Percentiles rank a stretch among this genome's conserved stretches.
Conservation (phyloP, 306 rosid species). For the Trichosanthes truncata region DNA sequence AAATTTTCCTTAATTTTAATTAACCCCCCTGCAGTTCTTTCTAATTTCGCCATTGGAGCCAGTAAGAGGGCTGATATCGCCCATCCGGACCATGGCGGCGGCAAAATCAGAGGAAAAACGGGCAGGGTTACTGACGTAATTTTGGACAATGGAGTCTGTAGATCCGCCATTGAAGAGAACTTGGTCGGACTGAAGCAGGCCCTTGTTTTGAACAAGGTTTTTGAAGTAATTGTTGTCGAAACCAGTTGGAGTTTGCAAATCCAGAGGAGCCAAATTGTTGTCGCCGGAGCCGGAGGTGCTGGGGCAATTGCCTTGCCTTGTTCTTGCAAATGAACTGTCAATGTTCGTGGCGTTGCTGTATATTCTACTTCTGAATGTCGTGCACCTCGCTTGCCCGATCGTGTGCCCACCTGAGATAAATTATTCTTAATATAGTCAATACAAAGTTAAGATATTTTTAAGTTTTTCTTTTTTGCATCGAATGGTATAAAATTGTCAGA, state of each 20-base stretch:
- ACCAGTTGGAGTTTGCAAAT: slow-evolving; percentile 36
- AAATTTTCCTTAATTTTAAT: slow-evolving; percentile 17
- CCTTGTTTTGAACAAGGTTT: slow-evolving; percentile 49
- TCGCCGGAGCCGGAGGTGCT: slow-evolving; percentile 55
- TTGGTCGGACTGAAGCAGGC: slow-evolving; percentile 86
- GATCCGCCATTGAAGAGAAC: slow-evolving; percentile 65
- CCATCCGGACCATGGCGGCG: slow-evolving; percentile 69
- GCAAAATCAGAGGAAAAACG: slow-evolving; percentile 49
- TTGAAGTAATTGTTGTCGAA: slow-evolving; percentile 71
- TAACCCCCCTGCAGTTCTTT: slow-evolving; percentile 54
- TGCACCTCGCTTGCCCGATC: slow-evolving; percentile 85
- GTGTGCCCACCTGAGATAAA: slow-evolving; percentile 51
- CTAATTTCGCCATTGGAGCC: slow-evolving; percentile 73
- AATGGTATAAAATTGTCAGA: too few relatives aligned
- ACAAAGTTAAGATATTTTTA: too few relatives aligned
- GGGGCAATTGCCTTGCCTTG: slow-evolving; percentile 52
- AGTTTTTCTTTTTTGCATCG: too few relatives aligned
- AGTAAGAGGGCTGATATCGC: slow-evolving; percentile 71
- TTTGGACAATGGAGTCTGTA: slow-evolving; percentile 44
- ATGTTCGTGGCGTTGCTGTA: slow-evolving; percentile 56
- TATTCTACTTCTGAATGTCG: slow-evolving; percentile 37
- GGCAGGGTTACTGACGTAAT: slow-evolving; percentile 20
- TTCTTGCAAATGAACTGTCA: slow-evolving; percentile 32
- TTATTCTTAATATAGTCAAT: background rate
- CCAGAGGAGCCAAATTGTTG: slow-evolving; percentile 79